Evolutionary conservation across 495 filamentous ascomycete species (phyloP).

Genomic region (Tricharina praecox): DNA sequence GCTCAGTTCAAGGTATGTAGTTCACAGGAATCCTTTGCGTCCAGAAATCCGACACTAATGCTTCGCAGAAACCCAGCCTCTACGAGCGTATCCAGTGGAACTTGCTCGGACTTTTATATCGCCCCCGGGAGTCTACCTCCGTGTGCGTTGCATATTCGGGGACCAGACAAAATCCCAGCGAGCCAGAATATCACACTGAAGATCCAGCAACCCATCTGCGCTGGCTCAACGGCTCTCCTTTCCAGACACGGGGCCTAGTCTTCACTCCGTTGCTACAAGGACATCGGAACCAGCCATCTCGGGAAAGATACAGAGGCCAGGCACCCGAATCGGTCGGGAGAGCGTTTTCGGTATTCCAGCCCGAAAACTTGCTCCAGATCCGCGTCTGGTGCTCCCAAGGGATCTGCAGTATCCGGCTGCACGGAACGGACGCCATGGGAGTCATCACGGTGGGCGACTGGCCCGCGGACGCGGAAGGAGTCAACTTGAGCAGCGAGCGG

Average conservation of each 20-base stretch:
- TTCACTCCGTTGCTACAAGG: too few species aligned
- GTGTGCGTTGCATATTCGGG: too few species aligned
- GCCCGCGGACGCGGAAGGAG: constrained; percentile 15
- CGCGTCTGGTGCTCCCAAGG: constrained; percentile 12
- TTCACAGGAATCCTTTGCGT: not conserved
- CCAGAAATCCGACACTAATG: not conserved
- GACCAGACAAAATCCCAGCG: too few species aligned
- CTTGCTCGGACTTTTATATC: constrained; percentile 5
- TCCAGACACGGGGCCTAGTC: too few species aligned
- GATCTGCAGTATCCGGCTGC: constrained; percentile 20
- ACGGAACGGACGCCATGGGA: constrained; percentile 19
- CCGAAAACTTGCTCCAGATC: constrained; percentile 17
- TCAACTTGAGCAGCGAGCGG: constrained; percentile 9
- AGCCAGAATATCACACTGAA: not conserved
- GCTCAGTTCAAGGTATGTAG: not conserved
- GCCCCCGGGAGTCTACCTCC: not conserved
- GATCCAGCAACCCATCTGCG: constrained; percentile 9
- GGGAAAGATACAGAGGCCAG: too few species aligned
- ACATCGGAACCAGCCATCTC: too few species aligned
- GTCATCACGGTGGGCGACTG: constrained; percentile 23
- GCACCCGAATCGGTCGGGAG: too few species aligned
- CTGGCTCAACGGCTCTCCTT: constrained; percentile 21
- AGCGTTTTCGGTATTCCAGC: constrained; percentile 21
- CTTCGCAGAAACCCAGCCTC: not conserved
- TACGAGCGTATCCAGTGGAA: not conserved